Conservation (phyloP, 176 grass and related monocot genomes). For the Oryza glaberrima region DNA sequence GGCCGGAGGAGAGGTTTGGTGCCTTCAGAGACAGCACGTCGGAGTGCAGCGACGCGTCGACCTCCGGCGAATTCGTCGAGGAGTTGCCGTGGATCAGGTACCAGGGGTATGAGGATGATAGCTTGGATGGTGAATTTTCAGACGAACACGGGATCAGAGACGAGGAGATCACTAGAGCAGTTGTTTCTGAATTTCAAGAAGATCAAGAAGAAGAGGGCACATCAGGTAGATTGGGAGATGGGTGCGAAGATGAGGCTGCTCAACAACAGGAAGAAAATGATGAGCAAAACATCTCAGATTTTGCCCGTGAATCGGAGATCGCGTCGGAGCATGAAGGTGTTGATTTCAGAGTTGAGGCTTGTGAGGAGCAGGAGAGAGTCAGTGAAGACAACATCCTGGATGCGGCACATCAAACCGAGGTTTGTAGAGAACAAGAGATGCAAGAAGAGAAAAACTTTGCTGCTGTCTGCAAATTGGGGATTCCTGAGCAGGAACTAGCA, state of each 20-base stretch:
- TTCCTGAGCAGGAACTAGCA: slow-evolving; percentile 8
- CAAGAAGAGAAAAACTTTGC: slow-evolving; percentile 10
- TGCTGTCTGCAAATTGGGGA: neutral
- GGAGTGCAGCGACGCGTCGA: slow-evolving; percentile 41
- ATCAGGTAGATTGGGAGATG: neutral
- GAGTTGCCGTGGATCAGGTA: slow-evolving; percentile 56
- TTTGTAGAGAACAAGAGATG: neutral
- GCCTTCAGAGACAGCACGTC: slow-evolving; percentile 58
- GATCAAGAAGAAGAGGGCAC: slow-evolving; percentile 7
- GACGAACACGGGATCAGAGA: slow-evolving; percentile 33
- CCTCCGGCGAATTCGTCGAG: slow-evolving; percentile 37
- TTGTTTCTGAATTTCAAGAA: slow-evolving; percentile 21
- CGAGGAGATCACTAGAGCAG: slow-evolving; percentile 7
- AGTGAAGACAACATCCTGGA: slow-evolving; percentile 30
- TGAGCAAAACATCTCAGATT: neutral
- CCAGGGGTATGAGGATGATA: slow-evolving; percentile 43
- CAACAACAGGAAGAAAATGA: slow-evolving; percentile 13
- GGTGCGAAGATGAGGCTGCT: neutral
- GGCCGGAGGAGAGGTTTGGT: slow-evolving; percentile 41
- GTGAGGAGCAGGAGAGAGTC: slow-evolving; percentile 16
- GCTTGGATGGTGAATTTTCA: slow-evolving; percentile 42
- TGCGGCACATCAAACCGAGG: neutral
- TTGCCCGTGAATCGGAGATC: neutral
- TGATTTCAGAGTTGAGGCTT: slow-evolving; percentile 14
- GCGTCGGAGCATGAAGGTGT: neutral